Evolutionary conservation across 148 eudicot species (phyloP).

Genomic region (Chenopodium formosanum): DNA sequence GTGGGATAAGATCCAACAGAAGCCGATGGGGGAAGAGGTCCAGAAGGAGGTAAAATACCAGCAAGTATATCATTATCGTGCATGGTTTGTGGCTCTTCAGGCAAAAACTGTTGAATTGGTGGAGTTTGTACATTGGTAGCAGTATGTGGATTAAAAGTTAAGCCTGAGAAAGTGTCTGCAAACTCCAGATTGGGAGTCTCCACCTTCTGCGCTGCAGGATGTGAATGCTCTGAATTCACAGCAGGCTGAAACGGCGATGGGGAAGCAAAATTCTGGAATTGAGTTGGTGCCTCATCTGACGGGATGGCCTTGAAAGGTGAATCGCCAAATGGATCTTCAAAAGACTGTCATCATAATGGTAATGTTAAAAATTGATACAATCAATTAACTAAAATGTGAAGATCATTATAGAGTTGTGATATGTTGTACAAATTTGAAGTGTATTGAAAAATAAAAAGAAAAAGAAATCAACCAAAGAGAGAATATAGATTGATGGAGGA

Average conservation of each 20-base stretch:
- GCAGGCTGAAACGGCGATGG: slow-evolving; percentile 37
- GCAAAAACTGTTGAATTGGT: slow-evolving; percentile 28
- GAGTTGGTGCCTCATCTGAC: slow-evolving; percentile 40
- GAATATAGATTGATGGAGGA: neutral
- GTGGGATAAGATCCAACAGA: slow-evolving; percentile 27
- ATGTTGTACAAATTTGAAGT: neutral
- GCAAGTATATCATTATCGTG: slow-evolving; percentile 64
- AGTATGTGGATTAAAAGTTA: slow-evolving; percentile 15
- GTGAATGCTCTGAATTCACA: slow-evolving; percentile 34
- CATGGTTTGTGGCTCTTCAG: slow-evolving; percentile 32
- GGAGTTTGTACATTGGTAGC: slow-evolving; percentile 30
- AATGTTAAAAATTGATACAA: neutral
- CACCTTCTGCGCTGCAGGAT: slow-evolving; percentile 37
- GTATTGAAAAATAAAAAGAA: neutral
- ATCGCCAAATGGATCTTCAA: slow-evolving; percentile 95
- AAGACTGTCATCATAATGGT: slow-evolving; percentile 39
- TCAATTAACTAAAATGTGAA: neutral
- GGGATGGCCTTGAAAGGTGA: slow-evolving; percentile 82
- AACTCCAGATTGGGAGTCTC: slow-evolving; percentile 32
- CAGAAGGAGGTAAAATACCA: slow-evolving; percentile 70
- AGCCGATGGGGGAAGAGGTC: slow-evolving; percentile 35
- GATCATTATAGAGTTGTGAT: neutral
- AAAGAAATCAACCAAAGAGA: neutral
- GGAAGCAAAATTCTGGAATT: slow-evolving; percentile 42
- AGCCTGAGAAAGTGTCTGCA: slow-evolving; percentile 37